Conservation (phyloP, 805 yeast species). For the Candida maesae region DNA sequence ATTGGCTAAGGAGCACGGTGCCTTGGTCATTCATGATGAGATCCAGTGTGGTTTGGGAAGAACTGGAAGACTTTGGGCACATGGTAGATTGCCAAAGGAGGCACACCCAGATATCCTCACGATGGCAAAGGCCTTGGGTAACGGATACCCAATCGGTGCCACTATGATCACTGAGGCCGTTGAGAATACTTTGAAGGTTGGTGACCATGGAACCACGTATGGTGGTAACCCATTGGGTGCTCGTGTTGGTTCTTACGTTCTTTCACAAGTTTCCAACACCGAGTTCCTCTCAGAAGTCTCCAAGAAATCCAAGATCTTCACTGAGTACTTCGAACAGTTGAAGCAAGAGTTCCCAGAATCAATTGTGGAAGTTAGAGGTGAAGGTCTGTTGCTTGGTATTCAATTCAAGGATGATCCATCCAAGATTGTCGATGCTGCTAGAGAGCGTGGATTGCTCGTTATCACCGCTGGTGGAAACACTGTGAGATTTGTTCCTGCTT, state of each 20-base stretch:
- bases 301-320: conserved; percentile 55
- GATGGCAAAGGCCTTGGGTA: conserved; percentile 94
- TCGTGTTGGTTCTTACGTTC: conserved; percentile 73
- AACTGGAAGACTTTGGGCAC: conserved; percentile 93
- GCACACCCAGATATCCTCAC: conserved; percentile 95
- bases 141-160: conserved; percentile 96
- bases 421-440: conserved; percentile 58
- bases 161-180: conserved; percentile 81
- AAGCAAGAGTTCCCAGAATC: conserved; percentile 54
- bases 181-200: conserved; percentile 69
- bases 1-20: conserved; percentile 65
- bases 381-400: conserved; percentile 82
- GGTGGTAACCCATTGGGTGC: conserved; percentile 96
- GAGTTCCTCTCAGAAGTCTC: conserved; percentile 60
- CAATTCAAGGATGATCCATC: conserved; percentile 68
- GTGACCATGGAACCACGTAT: conserved; percentile 97
- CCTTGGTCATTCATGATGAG: conserved; percentile 85
- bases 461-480: conserved; percentile 93
- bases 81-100: conserved; percentile 61
- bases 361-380: conserved; percentile 74
- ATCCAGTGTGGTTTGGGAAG: conserved; percentile 97
- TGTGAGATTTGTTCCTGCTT: conserved; percentile 86
- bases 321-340: conserved; percentile 44
- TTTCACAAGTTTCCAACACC: conserved; percentile 59
- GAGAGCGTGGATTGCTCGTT: conserved; percentile 76